Evolutionary conservation across 177 flowering plant genomes (phyloP).

Genomic region (Vitis hybrid): DNA sequence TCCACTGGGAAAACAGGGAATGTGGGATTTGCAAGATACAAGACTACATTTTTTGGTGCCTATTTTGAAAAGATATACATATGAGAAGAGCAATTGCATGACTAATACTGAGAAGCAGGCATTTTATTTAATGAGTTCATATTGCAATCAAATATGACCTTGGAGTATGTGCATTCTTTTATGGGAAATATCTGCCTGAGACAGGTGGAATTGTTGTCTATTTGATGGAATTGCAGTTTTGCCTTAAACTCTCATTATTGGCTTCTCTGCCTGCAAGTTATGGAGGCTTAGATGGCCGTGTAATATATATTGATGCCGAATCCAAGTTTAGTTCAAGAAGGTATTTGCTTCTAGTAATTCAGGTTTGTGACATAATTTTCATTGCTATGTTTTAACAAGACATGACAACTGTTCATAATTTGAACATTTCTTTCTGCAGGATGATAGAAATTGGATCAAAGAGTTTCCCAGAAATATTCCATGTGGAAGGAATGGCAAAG

Average conservation of each 20-base stretch:
- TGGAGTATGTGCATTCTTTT: not conserved
- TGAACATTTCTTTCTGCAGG: slow-evolving; percentile 30
- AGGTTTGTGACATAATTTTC: slow-evolving; percentile 4
- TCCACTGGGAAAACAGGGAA: too few species aligned
- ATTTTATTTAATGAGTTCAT: too few species aligned
- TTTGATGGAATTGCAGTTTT: slow-evolving; percentile 50
- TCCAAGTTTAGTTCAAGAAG: slow-evolving; percentile 86
- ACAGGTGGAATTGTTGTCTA: not conserved
- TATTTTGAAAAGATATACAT: too few species aligned
- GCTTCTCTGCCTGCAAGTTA: slow-evolving; percentile 65
- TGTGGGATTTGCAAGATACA: too few species aligned
- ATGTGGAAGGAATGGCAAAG: slow-evolving; percentile 63
- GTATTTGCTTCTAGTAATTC: slow-evolving; percentile 25
- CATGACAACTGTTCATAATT: not conserved
- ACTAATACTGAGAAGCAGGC: too few species aligned
- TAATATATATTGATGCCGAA: slow-evolving; percentile 77
- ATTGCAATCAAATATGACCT: not conserved
- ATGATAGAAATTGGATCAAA: slow-evolving; percentile 77
- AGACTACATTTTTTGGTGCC: too few species aligned
- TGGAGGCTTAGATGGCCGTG: slow-evolving; percentile 82
- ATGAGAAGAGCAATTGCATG: too few species aligned
- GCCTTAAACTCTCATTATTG: slow-evolving; percentile 76
- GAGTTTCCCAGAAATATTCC: slow-evolving; percentile 80
- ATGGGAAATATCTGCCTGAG: not conserved
- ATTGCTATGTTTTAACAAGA: not conserved